Evolutionary conservation across 345 rosid genomes (phyloP), one percentile per base, ranked within the genome.

Genomic region (Brassica carinata): DNA sequence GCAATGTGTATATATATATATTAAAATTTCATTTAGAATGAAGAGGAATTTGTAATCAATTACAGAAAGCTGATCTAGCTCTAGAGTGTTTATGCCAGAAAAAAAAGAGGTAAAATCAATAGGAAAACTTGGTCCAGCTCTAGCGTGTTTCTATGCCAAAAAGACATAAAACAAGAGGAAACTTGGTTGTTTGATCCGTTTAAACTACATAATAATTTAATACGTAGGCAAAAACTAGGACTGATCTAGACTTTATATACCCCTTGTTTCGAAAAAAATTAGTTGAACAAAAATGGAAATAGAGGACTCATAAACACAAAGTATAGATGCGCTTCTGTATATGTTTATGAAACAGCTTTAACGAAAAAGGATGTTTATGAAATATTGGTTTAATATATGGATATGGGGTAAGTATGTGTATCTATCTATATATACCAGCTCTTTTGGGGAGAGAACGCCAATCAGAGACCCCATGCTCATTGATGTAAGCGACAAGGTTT

Each of bases 361-460:
- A 13, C 55, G 26, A 48, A 51, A 34, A n/a, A 51, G 48, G 48
- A 51, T 51, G 18, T 51, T 48, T 51, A 51, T 15, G 58, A 51
- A 14, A 51, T 5, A 51, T 51, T 51, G 57, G 17, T 5, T 51
- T 14, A 40, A 59, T 59, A 19, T 19, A 23, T 59, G 14, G 10
- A 58, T 19, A 8, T 58, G 11, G 27, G 19, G 64, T 58, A 31
- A 30, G 7, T 30, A 19, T 45, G 15, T 55, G 33, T 69, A 23
- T 58, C 38, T 18, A 26, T 36, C 8, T 69, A 30, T 31, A 48
- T 3, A 61, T 75, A 81, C 98, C 98, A 19, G 97, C 97, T 53
- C 68, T 84, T 72, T 36, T 73, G 0, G 97, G 94, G 40, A 91
- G 92, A 38, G 87, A 80, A 45, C 89, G 87, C 98, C 98, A 93